Evolutionary conservation across 2,329 filamentous ascomycete species (phyloP), one percentile per base, ranked within the genome.

Genomic region (Fusarium humuli): DNA sequence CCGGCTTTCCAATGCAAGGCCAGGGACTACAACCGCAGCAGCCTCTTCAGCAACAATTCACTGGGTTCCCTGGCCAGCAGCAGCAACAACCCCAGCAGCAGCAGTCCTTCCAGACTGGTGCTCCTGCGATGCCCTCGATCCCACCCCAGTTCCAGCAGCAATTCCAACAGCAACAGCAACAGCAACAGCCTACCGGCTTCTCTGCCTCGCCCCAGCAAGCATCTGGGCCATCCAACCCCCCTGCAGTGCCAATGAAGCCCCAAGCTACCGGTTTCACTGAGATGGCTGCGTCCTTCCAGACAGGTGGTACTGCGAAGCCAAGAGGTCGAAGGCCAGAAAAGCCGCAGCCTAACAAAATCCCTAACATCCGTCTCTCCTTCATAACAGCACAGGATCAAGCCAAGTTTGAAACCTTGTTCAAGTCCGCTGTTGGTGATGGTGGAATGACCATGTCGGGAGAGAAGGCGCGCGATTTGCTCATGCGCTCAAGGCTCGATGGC

Each of bases 361-460:
- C 96, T 29, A 98, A 92, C 78, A 97, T 98, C 71, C 88, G 96
- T 52, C 83, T 99, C 66, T 97, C 94, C 5, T 99, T 99, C 80
- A 97, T 99, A 77, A 98, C 95, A 5, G 94, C 93, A 27, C 90
- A 92, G 76, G 96, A 99, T 78, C 96, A 99, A 81, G 88, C 93
- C 76, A 98, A 97, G 82, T 99, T 99, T 75, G 96, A 99, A 84
- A 96, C 96, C 61, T 83, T 99, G 44, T 99, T 99, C 85, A 98
- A 96, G 83, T 97, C 94, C 58, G 95, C 96, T 16, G 94, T 95
- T 37, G 94, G 94, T 34, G 91, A 94, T 72, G 88, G 87, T 63
- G 91, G 94, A 75, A 92, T 91, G 73, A 95, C 94, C 57, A 89
- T 99, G 85, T 94, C 94, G 49, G 96, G 92, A 56, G 95, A 98